Evolutionary conservation across 805 yeast species (phyloP).

Genomic region (Saccharomycopsis fermentans): DNA sequence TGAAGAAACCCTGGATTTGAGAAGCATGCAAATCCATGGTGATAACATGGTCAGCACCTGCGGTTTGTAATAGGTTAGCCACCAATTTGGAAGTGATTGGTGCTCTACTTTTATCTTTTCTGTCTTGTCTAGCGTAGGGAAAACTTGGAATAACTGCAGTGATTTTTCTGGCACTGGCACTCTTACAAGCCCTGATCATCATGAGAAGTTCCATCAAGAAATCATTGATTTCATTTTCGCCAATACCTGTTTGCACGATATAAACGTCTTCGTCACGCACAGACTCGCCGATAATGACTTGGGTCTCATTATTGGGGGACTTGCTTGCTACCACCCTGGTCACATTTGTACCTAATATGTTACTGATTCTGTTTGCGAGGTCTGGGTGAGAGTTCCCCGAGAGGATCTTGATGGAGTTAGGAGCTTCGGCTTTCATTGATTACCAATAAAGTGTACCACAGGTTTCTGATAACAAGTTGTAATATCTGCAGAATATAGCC

Average conservation of each 20-base stretch:
- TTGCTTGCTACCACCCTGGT: slow-evolving; percentile 56
- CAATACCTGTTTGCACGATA: slow-evolving; percentile 61
- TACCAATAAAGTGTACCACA: too few species aligned
- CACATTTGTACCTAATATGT: slow-evolving; percentile 46
- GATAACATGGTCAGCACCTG: slow-evolving; percentile 79
- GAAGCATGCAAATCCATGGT: slow-evolving; percentile 88
- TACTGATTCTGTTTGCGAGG: slow-evolving; percentile 59
- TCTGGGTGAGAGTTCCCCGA: slow-evolving; percentile 63
- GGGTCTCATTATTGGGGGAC: slow-evolving; percentile 64
- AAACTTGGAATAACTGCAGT: slow-evolving; percentile 77
- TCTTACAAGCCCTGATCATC: slow-evolving; percentile 74
- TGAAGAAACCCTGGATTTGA: slow-evolving; percentile 79
- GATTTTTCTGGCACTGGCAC: slow-evolving; percentile 74
- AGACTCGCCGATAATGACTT: slow-evolving; percentile 69
- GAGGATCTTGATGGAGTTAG: slow-evolving; percentile 57
- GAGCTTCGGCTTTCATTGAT: slow-evolving; percentile 25
- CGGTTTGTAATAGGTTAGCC: slow-evolving; percentile 74
- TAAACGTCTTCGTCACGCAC: slow-evolving; percentile 79
- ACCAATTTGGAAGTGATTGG: slow-evolving; percentile 78
- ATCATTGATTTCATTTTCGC: slow-evolving; percentile 60
- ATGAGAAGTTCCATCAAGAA: slow-evolving; percentile 62
- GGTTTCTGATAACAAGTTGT: too few species aligned
- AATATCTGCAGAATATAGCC: too few species aligned
- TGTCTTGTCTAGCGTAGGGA: slow-evolving; percentile 84
- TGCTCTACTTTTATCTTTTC: slow-evolving; percentile 77